Evolutionary conservation across 352 stramenopile species (phyloP).

Genomic region (Phytophthora pisi): DNA sequence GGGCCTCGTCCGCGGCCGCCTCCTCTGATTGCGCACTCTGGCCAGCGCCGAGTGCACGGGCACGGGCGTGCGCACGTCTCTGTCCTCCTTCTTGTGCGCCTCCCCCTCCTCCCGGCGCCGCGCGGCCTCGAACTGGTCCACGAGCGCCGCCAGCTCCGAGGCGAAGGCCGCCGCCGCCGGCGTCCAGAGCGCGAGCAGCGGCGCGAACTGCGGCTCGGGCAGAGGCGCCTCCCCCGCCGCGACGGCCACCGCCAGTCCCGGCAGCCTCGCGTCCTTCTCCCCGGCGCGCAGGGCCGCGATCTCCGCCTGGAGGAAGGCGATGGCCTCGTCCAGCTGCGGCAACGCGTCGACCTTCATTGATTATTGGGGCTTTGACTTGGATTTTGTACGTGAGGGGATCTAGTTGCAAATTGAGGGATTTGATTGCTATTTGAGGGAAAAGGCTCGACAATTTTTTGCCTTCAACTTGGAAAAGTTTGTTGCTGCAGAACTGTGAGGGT

Average conservation of each 20-base stretch:
- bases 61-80: constrained; percentile 10
- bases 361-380: no score
- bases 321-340: constrained; percentile 61
- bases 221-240: constrained; percentile 43
- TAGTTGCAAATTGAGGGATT: no score
- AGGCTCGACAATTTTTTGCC: no score
- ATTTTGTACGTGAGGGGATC: no score
- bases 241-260: constrained; percentile 37
- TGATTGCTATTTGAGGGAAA: no score
- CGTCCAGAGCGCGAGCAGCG: constrained; percentile 56
- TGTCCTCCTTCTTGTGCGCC: constrained; percentile 15
- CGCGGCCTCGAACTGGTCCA: constrained; percentile 48
- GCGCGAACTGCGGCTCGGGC: constrained; percentile 50
- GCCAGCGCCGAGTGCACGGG: constrained; percentile 28
- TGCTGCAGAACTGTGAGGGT: no score
- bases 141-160: constrained; percentile 45
- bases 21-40: constrained; percentile 24
- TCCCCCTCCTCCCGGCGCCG: constrained; percentile 28
- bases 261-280: constrained; percentile 41
- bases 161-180: constrained; percentile 29
- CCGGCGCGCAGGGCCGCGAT: constrained; percentile 50
- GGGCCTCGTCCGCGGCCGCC: constrained; percentile 32
- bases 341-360: not conserved
- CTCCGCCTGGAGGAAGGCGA: constrained; percentile 60
- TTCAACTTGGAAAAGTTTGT: no score